A percentile compares a stretch with the other conserved stretches of the same genome.
These are phyloP conservation scores for Fusarium sp. DNA, from an alignment of 2,329 filamentous ascomycete species.

Conservation along the genomic window DNA sequence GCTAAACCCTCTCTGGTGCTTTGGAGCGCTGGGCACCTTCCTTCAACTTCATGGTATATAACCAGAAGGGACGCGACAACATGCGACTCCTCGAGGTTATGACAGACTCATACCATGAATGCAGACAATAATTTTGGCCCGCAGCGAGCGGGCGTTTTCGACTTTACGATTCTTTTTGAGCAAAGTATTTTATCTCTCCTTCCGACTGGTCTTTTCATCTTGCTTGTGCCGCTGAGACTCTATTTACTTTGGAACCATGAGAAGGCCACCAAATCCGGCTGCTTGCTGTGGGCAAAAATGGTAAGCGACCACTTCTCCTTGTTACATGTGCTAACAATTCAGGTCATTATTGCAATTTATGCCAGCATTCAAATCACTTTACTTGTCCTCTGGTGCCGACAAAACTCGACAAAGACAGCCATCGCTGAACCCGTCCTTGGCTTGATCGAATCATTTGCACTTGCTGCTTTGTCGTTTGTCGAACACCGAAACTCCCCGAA, in stretches of 20 bases:
- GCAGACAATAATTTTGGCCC: conserved; percentile 40
- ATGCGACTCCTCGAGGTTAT: not conserved
- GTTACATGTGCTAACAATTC: not conserved
- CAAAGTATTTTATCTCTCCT: conserved; percentile 45
- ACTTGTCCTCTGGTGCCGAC: conserved; percentile 40
- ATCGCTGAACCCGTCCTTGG: conserved; percentile 42
- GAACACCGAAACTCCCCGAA: conserved; percentile 47
- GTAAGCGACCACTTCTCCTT: not conserved
- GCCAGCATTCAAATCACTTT: conserved; percentile 39
- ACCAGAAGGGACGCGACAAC: not conserved
- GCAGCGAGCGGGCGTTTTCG: conserved; percentile 37
- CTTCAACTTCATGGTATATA: not conserved
- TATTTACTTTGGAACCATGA: conserved; percentile 14
- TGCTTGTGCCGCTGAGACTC: conserved; percentile 34
- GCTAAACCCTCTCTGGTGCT: not conserved
- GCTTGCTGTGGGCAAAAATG: conserved; percentile 38
- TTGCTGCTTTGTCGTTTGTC: conserved; percentile 44
- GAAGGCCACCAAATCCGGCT: not conserved
- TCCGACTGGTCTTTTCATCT: conserved; percentile 38
- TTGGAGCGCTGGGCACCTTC: conserved; percentile 19
- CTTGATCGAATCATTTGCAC: conserved; percentile 40
- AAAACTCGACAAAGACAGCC: conserved; percentile 40
- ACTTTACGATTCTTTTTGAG: conserved; percentile 46
- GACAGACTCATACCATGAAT: not conserved
- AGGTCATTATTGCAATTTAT: conserved; percentile 23